Conservation (phyloP, 2,329 filamentous ascomycete genomes). For the Xylaria arbuscula region DNA sequence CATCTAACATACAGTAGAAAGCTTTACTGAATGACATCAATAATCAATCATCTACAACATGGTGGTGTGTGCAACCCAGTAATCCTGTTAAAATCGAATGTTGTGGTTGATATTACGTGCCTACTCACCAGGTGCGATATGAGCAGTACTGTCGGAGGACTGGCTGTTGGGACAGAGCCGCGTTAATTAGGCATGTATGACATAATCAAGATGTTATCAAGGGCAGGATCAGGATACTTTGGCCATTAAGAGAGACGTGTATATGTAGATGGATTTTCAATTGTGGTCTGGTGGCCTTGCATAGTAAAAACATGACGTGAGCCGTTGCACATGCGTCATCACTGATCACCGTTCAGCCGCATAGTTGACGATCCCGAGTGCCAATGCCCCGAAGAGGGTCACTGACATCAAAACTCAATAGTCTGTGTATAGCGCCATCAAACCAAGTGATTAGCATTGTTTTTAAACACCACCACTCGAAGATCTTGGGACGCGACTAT, state of each 20-base stretch:
- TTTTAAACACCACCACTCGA: not conserved
- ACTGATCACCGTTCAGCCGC: constrained; percentile 18
- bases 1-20: no score
- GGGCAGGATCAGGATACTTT: not conserved
- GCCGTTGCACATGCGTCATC: constrained; percentile 19
- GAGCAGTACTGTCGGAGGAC: not conserved
- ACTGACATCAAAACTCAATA: not conserved
- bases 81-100: no score
- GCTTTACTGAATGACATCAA: no score
- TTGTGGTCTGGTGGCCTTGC: constrained; percentile 1
- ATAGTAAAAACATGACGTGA: constrained; percentile 17
- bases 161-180: not conserved
- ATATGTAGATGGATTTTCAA: not conserved
- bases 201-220: not conserved
- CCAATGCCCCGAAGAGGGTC: not conserved
- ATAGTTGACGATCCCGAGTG: not conserved
- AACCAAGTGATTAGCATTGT: not conserved
- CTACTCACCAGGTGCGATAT: no score
- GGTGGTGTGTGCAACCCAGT: no score
- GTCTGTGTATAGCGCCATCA: not conserved
- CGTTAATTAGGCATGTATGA: not conserved
- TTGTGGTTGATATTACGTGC: no score
- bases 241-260: not conserved
- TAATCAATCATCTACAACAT: no score
- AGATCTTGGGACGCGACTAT: not conserved